Evolutionary conservation across 202 grass and related monocot genomes (phyloP).

Genomic region (Zoysia matrella): DNA sequence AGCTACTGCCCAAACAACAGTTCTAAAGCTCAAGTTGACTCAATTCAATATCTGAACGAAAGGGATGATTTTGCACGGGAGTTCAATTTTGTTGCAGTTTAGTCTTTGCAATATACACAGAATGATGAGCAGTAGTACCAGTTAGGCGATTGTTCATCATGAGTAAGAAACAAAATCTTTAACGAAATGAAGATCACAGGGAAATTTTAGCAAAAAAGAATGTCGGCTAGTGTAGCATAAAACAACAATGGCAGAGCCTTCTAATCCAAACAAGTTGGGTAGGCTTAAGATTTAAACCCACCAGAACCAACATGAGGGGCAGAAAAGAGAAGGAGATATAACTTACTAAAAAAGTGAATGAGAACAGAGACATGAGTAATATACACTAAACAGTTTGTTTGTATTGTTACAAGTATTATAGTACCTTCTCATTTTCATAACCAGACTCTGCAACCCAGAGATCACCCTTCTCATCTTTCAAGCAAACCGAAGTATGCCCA

Average conservation of each 20-base stretch:
- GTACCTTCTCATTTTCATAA: constrained; percentile 91
- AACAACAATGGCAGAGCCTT: neutral
- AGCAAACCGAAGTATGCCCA: constrained; percentile 91
- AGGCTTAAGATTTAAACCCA: neutral
- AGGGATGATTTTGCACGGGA: neutral
- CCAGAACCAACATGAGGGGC: neutral
- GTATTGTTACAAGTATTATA: neutral
- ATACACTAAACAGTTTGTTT: neutral
- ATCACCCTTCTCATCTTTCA: constrained; percentile 90
- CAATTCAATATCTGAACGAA: constrained; percentile 6
- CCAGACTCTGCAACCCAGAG: constrained; percentile 94
- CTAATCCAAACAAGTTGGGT: neutral
- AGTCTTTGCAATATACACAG: constrained; percentile 2
- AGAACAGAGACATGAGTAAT: neutral
- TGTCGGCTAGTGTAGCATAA: no score
- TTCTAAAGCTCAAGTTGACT: neutral
- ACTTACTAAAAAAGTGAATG: neutral
- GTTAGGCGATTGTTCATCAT: neutral
- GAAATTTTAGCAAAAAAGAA: neutral
- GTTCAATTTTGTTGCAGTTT: neutral
- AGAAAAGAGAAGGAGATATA: neutral
- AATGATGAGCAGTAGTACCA: neutral
- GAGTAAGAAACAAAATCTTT: constrained; percentile 27
- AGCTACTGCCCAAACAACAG: neutral
- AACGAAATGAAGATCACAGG: neutral